Base-by-base conservation (phyloP, 768 basidiomycete species). In the Imleria badia region DNA sequence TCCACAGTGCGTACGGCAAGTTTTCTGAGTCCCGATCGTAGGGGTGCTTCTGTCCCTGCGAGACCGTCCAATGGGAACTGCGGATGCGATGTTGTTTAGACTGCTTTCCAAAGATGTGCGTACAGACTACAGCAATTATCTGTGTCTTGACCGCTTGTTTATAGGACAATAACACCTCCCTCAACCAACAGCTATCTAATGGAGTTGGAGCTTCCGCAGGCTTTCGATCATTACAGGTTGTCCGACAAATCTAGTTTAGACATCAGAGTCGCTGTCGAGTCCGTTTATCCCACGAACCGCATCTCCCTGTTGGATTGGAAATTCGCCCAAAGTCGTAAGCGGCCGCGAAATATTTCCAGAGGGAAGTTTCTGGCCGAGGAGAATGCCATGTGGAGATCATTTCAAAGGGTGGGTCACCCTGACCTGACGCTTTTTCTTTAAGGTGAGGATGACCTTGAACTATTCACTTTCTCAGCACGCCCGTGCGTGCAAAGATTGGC, bases 41-140 rank as follows among this genome's bases (percentile, higher is more conserved):
- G 61, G n/a, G 61, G 10, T 63, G 62, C 43, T 51, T 45, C 31
- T 17, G 38, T 40, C 48, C 54, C 0, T 62, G 61, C 8, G 51
- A 63, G 14, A 60, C 48, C 2, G 6, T 63, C 17, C 30, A 60
- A 23, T 59, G 61, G 61, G 43, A 42, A 1, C 31, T 63, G 34
- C 54, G 62, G 39, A 52, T 60, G 48, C 58, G 54, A 45, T 46
- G 45, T 3, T 60, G 61, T 43, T 3, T 15, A 10, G 11, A 19
- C 3, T 60, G 61, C 29, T 42, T 52, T 20, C 41, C 45, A 22
- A 33, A 46, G n/a, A 48, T 62, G 61, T 63, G 17, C 17, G 56
- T 54, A 17, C 34, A 22, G 17, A 23, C 15, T 13, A 11, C 10
- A 12, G 14, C 11, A 36, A 6, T 15, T 22, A 6, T 23, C 15